Conservation (phyloP, 108 stramenopile species). For the Fistulifera pelliculosa region DNA sequence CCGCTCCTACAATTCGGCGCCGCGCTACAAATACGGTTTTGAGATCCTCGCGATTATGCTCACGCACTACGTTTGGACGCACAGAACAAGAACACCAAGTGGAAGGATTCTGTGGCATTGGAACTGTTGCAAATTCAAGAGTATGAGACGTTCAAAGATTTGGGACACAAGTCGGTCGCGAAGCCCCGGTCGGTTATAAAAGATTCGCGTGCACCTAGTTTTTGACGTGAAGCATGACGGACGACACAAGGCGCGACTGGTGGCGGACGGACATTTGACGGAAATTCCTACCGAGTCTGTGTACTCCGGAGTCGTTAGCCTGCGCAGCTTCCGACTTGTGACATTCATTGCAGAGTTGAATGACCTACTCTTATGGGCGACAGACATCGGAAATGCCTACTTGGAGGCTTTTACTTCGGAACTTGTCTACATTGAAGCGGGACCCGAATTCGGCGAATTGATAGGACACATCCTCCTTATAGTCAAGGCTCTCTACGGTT, state of each 20-base stretch:
- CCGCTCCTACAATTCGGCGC: not conserved
- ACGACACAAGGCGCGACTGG: slow-evolving; percentile 22
- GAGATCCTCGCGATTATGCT: slow-evolving; percentile 12
- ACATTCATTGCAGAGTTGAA: slow-evolving; percentile 17
- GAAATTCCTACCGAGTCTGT: slow-evolving; percentile 19
- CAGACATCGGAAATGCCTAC: slow-evolving; percentile 22
- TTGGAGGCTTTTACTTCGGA: slow-evolving; percentile 12
- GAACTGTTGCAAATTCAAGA: slow-evolving; percentile 16
- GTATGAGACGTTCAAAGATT: slow-evolving; percentile 21
- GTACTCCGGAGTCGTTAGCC: slow-evolving; percentile 23
- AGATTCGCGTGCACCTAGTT: slow-evolving; percentile 23
- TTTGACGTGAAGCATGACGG: slow-evolving; percentile 34
- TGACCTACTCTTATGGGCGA: slow-evolving; percentile 2
- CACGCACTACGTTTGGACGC: slow-evolving; percentile 14
- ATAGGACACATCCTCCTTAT: slow-evolving; percentile 9
- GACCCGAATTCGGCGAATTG: slow-evolving; percentile 17
- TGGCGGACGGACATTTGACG: slow-evolving; percentile 24
- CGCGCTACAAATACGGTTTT: slow-evolving; percentile 19
- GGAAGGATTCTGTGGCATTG: slow-evolving; percentile 16
- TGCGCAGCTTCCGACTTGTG: slow-evolving; percentile 8
- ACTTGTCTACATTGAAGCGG: slow-evolving; percentile 14
- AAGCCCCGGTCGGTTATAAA: slow-evolving; percentile 12
- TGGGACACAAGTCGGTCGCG: slow-evolving; percentile 2
- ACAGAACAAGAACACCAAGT: slow-evolving; percentile 15
- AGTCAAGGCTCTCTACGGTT: slow-evolving; percentile 16